Conservation (phyloP, 305 asterid species). For the Fraxinus floribunda region DNA sequence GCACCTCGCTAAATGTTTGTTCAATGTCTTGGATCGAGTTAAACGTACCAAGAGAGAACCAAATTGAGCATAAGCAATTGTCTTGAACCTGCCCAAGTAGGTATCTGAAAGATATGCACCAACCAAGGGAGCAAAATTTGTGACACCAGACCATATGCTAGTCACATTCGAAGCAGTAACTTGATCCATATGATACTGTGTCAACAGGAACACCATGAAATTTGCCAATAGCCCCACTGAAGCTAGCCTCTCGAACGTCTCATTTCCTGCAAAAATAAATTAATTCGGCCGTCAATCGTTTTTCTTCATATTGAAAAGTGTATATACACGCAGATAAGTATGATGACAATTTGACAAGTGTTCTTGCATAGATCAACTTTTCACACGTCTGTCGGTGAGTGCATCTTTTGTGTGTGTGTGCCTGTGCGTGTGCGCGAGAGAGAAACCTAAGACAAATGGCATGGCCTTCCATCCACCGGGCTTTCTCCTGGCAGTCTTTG, state of each 20-base stretch:
- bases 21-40: neutral
- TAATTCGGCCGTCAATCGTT: neutral
- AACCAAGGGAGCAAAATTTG: conserved; percentile 56
- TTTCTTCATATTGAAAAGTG: neutral
- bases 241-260: conserved; percentile 78
- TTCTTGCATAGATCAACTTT: neutral
- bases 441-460: conserved; percentile 61
- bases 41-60: conserved; percentile 48
- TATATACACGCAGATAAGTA: neutral
- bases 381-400: neutral
- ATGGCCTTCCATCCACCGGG: conserved; percentile 85
- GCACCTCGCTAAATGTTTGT: neutral
- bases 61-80: conserved; percentile 55
- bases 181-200: conserved; percentile 70
- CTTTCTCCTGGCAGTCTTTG: conserved; percentile 22
- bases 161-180: conserved; percentile 66
- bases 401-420: neutral
- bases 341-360: neutral
- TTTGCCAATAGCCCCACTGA: conserved; percentile 59
- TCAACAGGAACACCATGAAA: conserved; percentile 60
- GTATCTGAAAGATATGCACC: conserved; percentile 73
- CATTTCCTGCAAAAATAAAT: conserved; percentile 50
- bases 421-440: neutral
- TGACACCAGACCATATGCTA: conserved; percentile 54
- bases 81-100: conserved; percentile 55